Evolutionary conservation across 441 rosid species (phyloP).

Genomic region (Viola pubescens): DNA sequence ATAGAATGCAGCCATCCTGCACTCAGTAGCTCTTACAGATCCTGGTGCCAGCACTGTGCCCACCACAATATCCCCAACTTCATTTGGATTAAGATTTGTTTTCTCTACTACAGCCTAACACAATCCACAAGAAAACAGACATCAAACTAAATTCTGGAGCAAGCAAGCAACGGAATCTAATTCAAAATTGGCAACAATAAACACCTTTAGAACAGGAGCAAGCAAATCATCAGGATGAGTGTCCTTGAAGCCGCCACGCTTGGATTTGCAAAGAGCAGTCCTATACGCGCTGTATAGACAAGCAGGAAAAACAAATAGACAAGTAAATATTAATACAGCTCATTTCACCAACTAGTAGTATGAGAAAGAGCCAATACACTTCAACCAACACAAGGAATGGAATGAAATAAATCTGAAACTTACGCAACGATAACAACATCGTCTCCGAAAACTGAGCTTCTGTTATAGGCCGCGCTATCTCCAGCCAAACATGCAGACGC

Average conservation of each 20-base stretch:
- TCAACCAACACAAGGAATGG: not conserved
- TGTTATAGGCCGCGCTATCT: conserved; percentile 77
- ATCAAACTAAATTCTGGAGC: not conserved
- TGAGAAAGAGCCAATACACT: not conserved
- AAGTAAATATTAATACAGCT: not conserved
- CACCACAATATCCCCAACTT: conserved; percentile 94
- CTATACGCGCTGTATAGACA: conserved; percentile 59
- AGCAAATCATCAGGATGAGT: conserved; percentile 91
- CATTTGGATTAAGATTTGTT: conserved; percentile 72
- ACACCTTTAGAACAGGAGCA: conserved; percentile 81
- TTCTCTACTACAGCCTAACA: conserved; percentile 80
- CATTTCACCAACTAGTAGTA: not conserved
- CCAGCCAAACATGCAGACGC: conserved; percentile 83
- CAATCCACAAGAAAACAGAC: not conserved
- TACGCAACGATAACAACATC: conserved; percentile 93
- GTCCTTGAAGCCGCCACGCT: conserved; percentile 92
- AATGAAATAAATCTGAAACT: conserved; percentile 17
- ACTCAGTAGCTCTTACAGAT: conserved; percentile 85
- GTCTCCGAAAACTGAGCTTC: conserved; percentile 67
- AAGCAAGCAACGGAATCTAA: not conserved
- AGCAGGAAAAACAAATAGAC: not conserved
- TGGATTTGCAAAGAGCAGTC: conserved; percentile 81
- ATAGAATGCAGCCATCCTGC: conserved; percentile 96
- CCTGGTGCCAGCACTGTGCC: conserved; percentile 94
- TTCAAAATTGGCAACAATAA: not conserved